phyloP scores from a whole-genome alignment of 305 asterid species.

The Withania somnifera region DNA sequence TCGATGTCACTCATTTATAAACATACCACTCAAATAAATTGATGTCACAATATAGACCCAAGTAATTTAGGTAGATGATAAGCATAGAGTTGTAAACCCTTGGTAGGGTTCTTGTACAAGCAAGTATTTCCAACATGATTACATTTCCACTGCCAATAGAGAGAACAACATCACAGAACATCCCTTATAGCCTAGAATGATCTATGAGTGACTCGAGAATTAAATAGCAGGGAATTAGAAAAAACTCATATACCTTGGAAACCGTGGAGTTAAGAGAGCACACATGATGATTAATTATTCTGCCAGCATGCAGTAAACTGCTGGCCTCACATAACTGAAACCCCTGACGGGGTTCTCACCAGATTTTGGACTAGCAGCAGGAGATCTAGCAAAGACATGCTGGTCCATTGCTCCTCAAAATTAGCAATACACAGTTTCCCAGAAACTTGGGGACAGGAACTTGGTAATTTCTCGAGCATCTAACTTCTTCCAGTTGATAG shows the following conservation, averaged over 20 bases:
- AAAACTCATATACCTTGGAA: neutral
- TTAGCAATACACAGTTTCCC: slow-evolving; percentile 68
- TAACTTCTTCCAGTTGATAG: slow-evolving; percentile 60
- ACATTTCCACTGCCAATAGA: neutral
- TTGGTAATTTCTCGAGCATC: slow-evolving; percentile 54
- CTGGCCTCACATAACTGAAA: slow-evolving; percentile 45
- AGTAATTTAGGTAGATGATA: neutral
- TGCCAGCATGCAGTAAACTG: slow-evolving; percentile 20
- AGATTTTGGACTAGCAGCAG: slow-evolving; percentile 50
- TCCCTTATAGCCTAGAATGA: neutral
- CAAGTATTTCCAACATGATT: neutral
- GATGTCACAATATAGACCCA: neutral
- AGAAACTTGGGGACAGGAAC: slow-evolving; percentile 50
- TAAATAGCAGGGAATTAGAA: neutral
- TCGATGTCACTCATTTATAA: neutral
- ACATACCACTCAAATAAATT: neutral
- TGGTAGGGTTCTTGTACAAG: neutral
- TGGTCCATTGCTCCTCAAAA: slow-evolving; percentile 64
- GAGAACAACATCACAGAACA: neutral
- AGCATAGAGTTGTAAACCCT: neutral
- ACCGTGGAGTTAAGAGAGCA: neutral
- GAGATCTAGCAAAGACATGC: slow-evolving; percentile 50
- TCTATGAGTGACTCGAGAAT: neutral
- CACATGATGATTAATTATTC: neutral
- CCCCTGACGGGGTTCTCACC: slow-evolving; percentile 46